Evolutionary conservation across 495 filamentous ascomycete species (phyloP), one percentile per base, ranked within the genome.

Genomic region (Aspergillus homomorphus): DNA sequence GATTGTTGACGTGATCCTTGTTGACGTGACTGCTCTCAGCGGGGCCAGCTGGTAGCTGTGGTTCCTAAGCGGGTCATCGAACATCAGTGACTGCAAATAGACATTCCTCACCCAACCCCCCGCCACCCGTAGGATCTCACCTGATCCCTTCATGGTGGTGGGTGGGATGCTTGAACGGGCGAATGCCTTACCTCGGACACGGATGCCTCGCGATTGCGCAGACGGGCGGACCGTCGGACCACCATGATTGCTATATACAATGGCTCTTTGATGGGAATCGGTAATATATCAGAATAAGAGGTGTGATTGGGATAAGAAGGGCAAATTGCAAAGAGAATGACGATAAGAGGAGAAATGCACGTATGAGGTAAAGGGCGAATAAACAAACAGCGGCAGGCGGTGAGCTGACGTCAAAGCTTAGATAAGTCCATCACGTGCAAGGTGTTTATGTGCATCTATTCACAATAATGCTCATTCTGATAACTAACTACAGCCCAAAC

Each of bases 161-260:
- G 52, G 30, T 45, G 44, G 51, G 21, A 33, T 51, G 23, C 28
- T 54, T 21, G 15, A 33, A 51, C 19, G 51, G 62, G 65, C 38
- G 33, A 38, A 38, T 38, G 43, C 62, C 65, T 66, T 56, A 76
- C 73, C 64, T 66, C 58, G 38, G 67, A 38, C 33, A 38, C 62
- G 28, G 67, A 64, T 46, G 62, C 24, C 56, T 68, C 64, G 42
- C 57, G 57, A 62, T 62, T 70, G 28, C 73, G 69, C 55, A 76
- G 62, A 58, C 73, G 73, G 53, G 73, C 73, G 49, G 73, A 76
- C 51, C 73, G 73, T 60, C 73, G 73, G 51, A 75, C 65, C 70
- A 69, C 65, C 73, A 76, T 76, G 21, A 19, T 64, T 30, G 16
- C 6, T 48, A 48, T 48, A 22, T 48, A 33, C 30, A 51, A 53